phyloP scores from a whole-genome alignment of 2,329 filamentous ascomycete genomes.

The Pseudocercospora fuligena region DNA sequence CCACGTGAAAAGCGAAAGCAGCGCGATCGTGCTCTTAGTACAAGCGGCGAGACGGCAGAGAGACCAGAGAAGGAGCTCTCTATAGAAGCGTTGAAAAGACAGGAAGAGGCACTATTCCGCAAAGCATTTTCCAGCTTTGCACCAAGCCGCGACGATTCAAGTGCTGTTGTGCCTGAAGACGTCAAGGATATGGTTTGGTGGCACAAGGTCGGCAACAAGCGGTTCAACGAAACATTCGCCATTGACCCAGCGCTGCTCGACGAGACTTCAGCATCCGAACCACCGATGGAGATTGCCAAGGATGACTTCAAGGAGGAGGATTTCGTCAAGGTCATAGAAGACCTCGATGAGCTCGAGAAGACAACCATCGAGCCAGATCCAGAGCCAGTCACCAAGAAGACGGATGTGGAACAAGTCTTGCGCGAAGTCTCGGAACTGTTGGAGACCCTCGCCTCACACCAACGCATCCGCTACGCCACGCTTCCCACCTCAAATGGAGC shows the following conservation, averaged over 20 bases:
- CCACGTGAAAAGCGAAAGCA: conserved; percentile 70
- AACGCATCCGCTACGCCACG: conserved; percentile 76
- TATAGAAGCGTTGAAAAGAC: conserved; percentile 57
- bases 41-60: conserved; percentile 61
- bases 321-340: conserved; percentile 33
- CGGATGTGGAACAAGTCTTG: conserved; percentile 56
- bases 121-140: conserved; percentile 82
- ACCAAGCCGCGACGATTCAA: conserved; percentile 73
- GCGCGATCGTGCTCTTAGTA: conserved; percentile 72
- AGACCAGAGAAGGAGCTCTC: conserved; percentile 31
- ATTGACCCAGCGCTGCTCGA: conserved; percentile 51
- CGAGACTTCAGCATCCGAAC: conserved; percentile 37
- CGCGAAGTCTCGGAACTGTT: conserved; percentile 76
- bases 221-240: conserved; percentile 68
- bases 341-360: conserved; percentile 35
- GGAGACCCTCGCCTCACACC: conserved; percentile 76
- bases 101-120: conserved; percentile 73
- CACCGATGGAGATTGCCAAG: conserved; percentile 31
- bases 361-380: conserved; percentile 30
- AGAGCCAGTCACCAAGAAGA: conserved; percentile 40
- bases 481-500: conserved; percentile 55
- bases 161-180: conserved; percentile 70
- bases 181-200: conserved; percentile 75
- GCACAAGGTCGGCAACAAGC: conserved; percentile 70
- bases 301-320: conserved; percentile 43